A percentile compares a stretch with the other conserved stretches of the same genome.
Evolutionary conservation across 1,284 basidiomycete genomes (phyloP).

Genomic region (Ganoderma sinense): DNA sequence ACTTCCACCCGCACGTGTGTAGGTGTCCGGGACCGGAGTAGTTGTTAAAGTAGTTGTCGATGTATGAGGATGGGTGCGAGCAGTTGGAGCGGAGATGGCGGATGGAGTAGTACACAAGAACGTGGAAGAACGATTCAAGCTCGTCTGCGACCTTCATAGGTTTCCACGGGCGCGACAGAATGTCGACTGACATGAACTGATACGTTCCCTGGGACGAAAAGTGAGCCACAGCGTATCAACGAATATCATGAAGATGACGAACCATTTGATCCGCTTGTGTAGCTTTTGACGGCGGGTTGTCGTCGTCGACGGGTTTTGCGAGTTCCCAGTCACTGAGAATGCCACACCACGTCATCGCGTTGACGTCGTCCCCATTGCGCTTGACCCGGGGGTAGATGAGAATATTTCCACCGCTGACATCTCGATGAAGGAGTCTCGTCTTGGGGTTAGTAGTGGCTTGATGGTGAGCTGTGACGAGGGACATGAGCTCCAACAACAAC

Average conservation of each 20-base stretch:
- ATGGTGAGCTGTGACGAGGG: neutral
- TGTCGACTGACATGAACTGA: conserved; percentile 6
- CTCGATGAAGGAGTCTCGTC: conserved; percentile 15
- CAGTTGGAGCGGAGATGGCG: too few species aligned
- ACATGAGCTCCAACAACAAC: neutral
- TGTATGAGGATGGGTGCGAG: neutral
- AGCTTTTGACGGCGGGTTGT: neutral
- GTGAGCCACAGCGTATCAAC: too few species aligned
- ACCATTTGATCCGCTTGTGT: conserved; percentile 8
- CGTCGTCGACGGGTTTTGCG: neutral
- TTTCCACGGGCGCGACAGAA: too few species aligned
- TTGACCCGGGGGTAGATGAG: conserved; percentile 4
- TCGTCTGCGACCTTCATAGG: conserved; percentile 5
- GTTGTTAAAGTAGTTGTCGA: neutral
- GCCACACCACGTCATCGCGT: conserved; percentile 6
- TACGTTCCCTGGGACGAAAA: conserved; percentile 1
- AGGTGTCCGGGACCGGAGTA: neutral
- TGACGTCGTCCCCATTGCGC: too few species aligned
- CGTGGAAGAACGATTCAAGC: conserved; percentile 13
- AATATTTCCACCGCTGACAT: conserved; percentile 23
- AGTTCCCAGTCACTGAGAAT: conserved; percentile 28
- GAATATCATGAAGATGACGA: too few species aligned
- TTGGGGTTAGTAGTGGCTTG: neutral
- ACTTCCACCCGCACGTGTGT: conserved; percentile 1
- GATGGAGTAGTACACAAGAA: conserved; percentile 7